Percentiles rank a stretch among this genome's conserved stretches.
phyloP scores from a whole-genome alignment of 805 yeast species.

The Lipomyces lipofer region DNA sequence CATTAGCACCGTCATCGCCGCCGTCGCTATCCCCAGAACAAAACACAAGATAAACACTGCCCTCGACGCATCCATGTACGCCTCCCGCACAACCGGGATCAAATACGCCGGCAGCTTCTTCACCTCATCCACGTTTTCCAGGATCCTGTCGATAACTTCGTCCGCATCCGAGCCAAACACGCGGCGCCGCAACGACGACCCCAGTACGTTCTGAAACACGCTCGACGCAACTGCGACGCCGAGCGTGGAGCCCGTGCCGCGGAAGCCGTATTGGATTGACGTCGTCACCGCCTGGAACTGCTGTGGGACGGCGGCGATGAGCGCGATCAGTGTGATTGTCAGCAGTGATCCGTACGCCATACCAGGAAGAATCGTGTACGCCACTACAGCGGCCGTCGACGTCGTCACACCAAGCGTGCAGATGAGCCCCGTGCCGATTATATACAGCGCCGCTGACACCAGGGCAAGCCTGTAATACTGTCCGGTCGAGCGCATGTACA shows the following conservation, averaged over 20 bases:
- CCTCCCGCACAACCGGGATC: slow-evolving; percentile 15
- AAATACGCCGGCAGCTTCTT: slow-evolving; percentile 14
- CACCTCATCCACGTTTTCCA: slow-evolving; percentile 20
- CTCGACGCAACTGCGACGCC: slow-evolving; percentile 64
- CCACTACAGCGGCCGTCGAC: slow-evolving; percentile 9
- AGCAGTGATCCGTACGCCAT: slow-evolving; percentile 56
- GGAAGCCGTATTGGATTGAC: slow-evolving; percentile 71
- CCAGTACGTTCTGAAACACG: slow-evolving; percentile 51
- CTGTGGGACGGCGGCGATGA: slow-evolving; percentile 62
- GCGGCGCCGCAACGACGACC: slow-evolving; percentile 26
- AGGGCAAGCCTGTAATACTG: slow-evolving; percentile 26
- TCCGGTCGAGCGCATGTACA: slow-evolving; percentile 67
- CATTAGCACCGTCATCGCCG: slow-evolving; percentile 23
- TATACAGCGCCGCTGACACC: slow-evolving; percentile 28
- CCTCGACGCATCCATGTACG: slow-evolving; percentile 27
- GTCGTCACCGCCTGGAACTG: slow-evolving; percentile 70
- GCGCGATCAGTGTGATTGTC: slow-evolving; percentile 60
- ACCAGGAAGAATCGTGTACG: slow-evolving; percentile 47
- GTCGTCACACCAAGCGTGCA: slow-evolving; percentile 19
- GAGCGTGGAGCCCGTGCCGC: slow-evolving; percentile 69
- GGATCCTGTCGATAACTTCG: slow-evolving; percentile 13
- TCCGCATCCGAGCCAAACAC: slow-evolving; percentile 27
- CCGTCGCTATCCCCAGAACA: slow-evolving; percentile 16
- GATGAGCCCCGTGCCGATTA: slow-evolving; percentile 22
- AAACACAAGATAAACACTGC: slow-evolving; percentile 25